Evolutionary conservation across 2,329 filamentous ascomycete genomes (phyloP).

Genomic region (Xylariaceae sp.): DNA sequence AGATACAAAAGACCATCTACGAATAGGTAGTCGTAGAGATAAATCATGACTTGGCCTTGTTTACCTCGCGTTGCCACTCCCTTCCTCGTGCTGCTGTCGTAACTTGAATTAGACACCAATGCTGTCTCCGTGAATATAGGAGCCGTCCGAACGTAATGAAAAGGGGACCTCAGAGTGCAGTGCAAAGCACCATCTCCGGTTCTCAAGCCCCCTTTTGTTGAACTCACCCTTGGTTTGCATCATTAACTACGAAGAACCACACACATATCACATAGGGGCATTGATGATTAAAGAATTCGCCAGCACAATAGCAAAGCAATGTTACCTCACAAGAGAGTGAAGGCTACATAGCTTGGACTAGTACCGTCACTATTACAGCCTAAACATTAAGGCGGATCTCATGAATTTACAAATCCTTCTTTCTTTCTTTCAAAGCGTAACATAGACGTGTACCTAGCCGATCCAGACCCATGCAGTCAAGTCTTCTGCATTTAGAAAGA

Average conservation of each 20-base stretch:
- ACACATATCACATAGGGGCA: too few relatives aligned
- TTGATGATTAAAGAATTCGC: background rate
- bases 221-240: background rate
- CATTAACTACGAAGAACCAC: too few relatives aligned
- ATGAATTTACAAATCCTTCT: background rate
- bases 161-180: too few relatives aligned
- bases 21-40: too few relatives aligned
- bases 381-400: background rate
- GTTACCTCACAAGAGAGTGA: background rate
- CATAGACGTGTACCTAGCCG: conserved; percentile 12
- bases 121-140: too few relatives aligned
- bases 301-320: background rate
- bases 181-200: background rate
- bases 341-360: background rate
- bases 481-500: conserved; percentile 9
- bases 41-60: too few relatives aligned
- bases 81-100: too few relatives aligned
- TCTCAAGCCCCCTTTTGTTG: background rate
- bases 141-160: too few relatives aligned
- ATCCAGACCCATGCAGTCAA: conserved; percentile 5
- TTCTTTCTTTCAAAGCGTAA: background rate
- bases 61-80: too few relatives aligned
- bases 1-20: too few relatives aligned
- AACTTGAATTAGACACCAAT: too few relatives aligned
- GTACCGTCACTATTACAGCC: background rate